phyloP scores from a whole-genome alignment of 257 asterid species.

The Forsythia suspensa region DNA sequence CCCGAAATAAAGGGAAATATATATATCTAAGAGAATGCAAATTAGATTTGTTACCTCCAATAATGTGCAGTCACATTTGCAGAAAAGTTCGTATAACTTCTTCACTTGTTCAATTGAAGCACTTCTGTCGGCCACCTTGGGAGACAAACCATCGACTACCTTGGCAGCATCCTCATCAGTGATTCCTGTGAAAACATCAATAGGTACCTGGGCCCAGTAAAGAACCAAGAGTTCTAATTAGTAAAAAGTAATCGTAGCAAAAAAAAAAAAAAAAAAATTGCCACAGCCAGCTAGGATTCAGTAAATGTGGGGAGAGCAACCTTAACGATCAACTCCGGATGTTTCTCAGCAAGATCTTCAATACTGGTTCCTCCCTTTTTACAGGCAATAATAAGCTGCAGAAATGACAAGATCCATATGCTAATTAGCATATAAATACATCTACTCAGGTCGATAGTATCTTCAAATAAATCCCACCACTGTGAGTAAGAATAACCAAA shows the following conservation, averaged over 20 bases:
- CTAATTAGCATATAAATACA: constrained; percentile 1
- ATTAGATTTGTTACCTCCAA: constrained; percentile 63
- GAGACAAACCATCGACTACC: constrained; percentile 97
- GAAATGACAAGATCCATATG: constrained; percentile 9
- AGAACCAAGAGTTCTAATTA: constrained; percentile 2
- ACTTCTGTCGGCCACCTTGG: constrained; percentile 81
- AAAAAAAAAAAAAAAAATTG: neutral
- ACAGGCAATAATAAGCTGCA: constrained; percentile 93
- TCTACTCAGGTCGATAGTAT: neutral
- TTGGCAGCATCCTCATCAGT: constrained; percentile 97
- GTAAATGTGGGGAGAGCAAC: constrained; percentile 31
- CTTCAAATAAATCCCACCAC: neutral
- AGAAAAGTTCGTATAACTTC: constrained; percentile 88
- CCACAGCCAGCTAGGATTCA: constrained; percentile 11
- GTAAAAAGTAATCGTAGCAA: constrained; percentile 14
- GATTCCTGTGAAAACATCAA: constrained; percentile 91
- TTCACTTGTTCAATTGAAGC: constrained; percentile 96
- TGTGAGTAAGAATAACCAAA: neutral
- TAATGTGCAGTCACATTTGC: constrained; percentile 90
- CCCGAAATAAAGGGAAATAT: neutral
- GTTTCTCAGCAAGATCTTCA: constrained; percentile 96
- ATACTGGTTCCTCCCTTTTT: constrained; percentile 98
- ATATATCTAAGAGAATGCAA: neutral
- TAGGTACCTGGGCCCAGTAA: constrained; percentile 64
- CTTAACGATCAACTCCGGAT: constrained; percentile 93